Evolutionary conservation across 169 alveolate genomes (phyloP).

Genomic region (Fabrea salina): DNA sequence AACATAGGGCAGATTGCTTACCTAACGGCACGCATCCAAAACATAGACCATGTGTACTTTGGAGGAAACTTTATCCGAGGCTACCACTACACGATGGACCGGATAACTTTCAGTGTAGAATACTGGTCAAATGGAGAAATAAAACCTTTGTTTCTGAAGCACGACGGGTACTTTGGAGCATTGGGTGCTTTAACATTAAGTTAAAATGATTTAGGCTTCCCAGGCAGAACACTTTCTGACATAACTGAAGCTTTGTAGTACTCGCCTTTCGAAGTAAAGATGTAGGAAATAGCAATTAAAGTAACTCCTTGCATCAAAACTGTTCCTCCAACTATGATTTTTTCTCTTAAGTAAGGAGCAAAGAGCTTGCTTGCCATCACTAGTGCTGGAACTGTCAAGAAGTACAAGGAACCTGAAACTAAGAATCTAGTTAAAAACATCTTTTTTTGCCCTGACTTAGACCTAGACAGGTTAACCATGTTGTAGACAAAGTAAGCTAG

Average conservation of each 20-base stretch:
- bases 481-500: slow-evolving; percentile 3
- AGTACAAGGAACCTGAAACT: background rate
- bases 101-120: slow-evolving; percentile 57
- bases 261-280: slow-evolving; percentile 14
- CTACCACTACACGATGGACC: slow-evolving; percentile 77
- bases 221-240: slow-evolving; percentile 29
- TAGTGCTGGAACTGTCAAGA: slow-evolving; percentile 3
- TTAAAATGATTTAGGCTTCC: too few species aligned
- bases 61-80: slow-evolving; percentile 88
- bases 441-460: too few species aligned
- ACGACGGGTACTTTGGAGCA: slow-evolving; percentile 88
- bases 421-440: too few species aligned
- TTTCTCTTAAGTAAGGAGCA: slow-evolving; percentile 13
- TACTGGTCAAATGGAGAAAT: slow-evolving; percentile 46
- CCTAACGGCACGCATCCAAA: slow-evolving; percentile 75
- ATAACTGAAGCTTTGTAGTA: slow-evolving; percentile 10
- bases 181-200: slow-evolving; percentile 78
- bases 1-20: slow-evolving; percentile 86
- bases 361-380: background rate
- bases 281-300: background rate
- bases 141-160: slow-evolving; percentile 72
- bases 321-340: background rate
- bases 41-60: slow-evolving; percentile 77
- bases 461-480: too few species aligned
- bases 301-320: background rate